Base-by-base conservation (phyloP, 2,329 filamentous ascomycete species). In the Sporothrix inflata region DNA sequence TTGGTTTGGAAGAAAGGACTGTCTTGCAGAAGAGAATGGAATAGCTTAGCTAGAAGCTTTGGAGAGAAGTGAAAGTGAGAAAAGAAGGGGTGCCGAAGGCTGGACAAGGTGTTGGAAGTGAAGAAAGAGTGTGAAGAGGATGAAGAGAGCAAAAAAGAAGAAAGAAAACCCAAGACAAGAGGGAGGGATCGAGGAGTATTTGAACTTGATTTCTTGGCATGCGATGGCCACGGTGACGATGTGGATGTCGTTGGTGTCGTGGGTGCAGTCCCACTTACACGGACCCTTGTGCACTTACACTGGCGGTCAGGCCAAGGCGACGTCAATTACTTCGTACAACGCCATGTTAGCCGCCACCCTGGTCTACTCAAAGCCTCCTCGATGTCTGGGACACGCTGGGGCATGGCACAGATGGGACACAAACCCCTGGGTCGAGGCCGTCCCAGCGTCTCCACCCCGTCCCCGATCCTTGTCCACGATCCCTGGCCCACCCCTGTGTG, bases 21-120 rank as follows among this genome's bases (percentile, higher is more conserved):
- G 72, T 49, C 72, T 73, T 57, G 73, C 76, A 76, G 74, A 73
- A 67, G 70, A 73, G 70, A 74, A 74, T 74, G 72, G 45, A 75
- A 75, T 34, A 63, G 70, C 71, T 74, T 69, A 68, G 63, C 68
- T 69, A 71, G 67, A 74, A 74, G 70, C 61, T 51, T 65, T 51
- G 16, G 21, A 21, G 68, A 70, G 49, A 75, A 74, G 73, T 73
- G 73, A 73, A 65, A 68, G 63, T 45, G 57, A 71, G 66, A 60
- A 72, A 65, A 68, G 61, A 45, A 61, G 30, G 42, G 51, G 30
- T 27, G 53, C 42, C 38, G 34, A 55, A 69, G 38, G 27, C 63
- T 57, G 42, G 65, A 61, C 51, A 47, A 60, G 38, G 63, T n/a
- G 27, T 16, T n/a, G 30, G 45, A 53, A 49, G 66, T 40, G 40